Evolutionary conservation across 2,329 filamentous ascomycete species (phyloP), one percentile per base, ranked within the genome.

Genomic region (Phialocephala sp.): DNA sequence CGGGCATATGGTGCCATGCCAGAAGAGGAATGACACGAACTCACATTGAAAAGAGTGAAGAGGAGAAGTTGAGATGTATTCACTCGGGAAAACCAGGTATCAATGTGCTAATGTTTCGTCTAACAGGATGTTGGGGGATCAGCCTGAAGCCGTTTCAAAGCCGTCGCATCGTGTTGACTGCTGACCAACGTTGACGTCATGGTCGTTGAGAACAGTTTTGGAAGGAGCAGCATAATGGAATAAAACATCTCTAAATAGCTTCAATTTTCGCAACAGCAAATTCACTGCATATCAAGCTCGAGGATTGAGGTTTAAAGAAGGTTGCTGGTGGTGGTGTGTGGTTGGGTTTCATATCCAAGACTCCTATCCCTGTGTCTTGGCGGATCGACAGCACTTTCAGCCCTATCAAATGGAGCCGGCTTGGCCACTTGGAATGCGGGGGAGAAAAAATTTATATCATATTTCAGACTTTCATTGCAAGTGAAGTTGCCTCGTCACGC

Each of bases 111-210:
- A 57, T 35, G 39, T 27, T 56, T 24, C 27, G n/a, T 50, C 52
- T 3, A 41, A 18, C 32, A 22, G 22, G 50, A 37, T 37, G 37
- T 5, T 8, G 22, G 12, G 8, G n/a, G n/a, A 58, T 63, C 61
- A 63, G 54, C 54, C 61, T 58, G 54, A 59, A 63, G 54, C 11
- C 55, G 55, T 63, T 63, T 63, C 61, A 58, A 24, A 24, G 36
- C 15, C 32, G 60, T 62, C 60, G 50, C 52, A 55, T 62, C n/a
- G 37, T 57, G 22, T 41, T 57, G 8, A 22, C 35, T 39, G 37
- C 32, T 36, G 37, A 45, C 11, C n/a, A 55, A 54, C 24, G 12
- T 54, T 54, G 22, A 54, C 50, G 27, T 54, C 50, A 54, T 54
- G 24, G 5, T 24, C 22, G n/a, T n/a, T 2, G n/a, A 50, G 45